These are phyloP conservation scores for Mucor plumbeus DNA, from an alignment of 371 early-diverging fungal species.

Conservation along the genomic window DNA sequence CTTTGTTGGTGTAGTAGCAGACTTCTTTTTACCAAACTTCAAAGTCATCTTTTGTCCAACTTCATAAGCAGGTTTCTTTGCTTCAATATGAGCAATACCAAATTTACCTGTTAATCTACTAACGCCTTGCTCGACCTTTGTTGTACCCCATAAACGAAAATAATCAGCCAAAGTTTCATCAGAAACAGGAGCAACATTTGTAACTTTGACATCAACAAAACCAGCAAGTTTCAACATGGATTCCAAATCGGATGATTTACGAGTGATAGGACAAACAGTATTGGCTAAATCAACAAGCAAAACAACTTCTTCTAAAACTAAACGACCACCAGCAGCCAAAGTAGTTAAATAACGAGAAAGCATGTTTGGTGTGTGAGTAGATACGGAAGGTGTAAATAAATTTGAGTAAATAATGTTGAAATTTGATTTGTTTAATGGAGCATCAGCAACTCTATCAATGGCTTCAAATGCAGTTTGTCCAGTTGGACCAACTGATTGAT, in stretches of 20 bases:
- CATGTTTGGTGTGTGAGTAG: conserved; percentile 42
- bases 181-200: conserved; percentile 37
- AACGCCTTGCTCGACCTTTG: conserved; percentile 50
- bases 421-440: conserved; percentile 41
- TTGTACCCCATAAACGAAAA: conserved; percentile 49
- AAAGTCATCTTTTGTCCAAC: conserved; percentile 69
- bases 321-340: conserved; percentile 39
- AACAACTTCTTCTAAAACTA: conserved; percentile 45
- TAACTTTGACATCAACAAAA: conserved; percentile 45
- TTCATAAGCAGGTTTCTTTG: conserved; percentile 86
- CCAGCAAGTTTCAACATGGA: conserved; percentile 54
- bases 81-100: conserved; percentile 53
- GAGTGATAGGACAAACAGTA: conserved; percentile 48
- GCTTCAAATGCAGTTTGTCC: conserved; percentile 48
- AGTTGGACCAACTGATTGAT: conserved; percentile 50
- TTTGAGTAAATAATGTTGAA: conserved; percentile 48
- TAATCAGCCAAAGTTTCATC: conserved; percentile 53
- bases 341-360: conserved; percentile 48
- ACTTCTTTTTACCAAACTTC: conserved; percentile 60
- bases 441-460: conserved; percentile 52
- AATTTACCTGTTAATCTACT: conserved; percentile 53
- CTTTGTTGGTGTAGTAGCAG: conserved; percentile 31
- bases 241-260: conserved; percentile 45
- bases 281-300: conserved; percentile 37
- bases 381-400: conserved; percentile 39